Evolutionary conservation across 495 filamentous ascomycete species (phyloP).

Genomic region (Cenococcum geophilum): DNA sequence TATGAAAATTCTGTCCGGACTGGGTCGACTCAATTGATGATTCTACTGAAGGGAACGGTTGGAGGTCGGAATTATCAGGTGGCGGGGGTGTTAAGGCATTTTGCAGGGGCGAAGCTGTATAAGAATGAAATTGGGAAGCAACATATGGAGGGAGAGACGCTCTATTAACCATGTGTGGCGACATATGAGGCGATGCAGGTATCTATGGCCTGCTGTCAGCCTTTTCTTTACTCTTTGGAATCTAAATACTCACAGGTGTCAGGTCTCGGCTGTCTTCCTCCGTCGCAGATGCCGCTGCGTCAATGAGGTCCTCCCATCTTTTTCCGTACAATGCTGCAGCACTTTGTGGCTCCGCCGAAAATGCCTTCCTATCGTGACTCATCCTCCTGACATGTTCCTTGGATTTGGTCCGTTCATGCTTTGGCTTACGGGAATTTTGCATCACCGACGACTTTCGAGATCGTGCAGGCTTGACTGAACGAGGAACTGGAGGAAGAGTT

Average conservation of each 20-base stretch:
- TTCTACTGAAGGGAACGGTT: slow-evolving; percentile 83
- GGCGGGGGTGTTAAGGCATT: slow-evolving; percentile 76
- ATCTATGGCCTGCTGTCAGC: slow-evolving; percentile 28
- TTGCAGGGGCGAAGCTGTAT: slow-evolving; percentile 80
- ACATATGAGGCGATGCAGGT: slow-evolving; percentile 55
- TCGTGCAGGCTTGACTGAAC: slow-evolving; percentile 55
- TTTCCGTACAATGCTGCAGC: slow-evolving; percentile 70
- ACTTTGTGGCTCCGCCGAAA: slow-evolving; percentile 69
- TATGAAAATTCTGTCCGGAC: slow-evolving; percentile 60
- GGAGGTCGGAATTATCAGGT: slow-evolving; percentile 50
- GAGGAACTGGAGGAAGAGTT: slow-evolving; percentile 74
- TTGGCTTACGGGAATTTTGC: slow-evolving; percentile 62
- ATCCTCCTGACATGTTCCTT: slow-evolving; percentile 59
- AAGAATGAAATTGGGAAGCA: slow-evolving; percentile 58
- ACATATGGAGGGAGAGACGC: slow-evolving; percentile 71
- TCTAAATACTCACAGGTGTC: slow-evolving; percentile 58
- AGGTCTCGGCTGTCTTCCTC: slow-evolving; percentile 85
- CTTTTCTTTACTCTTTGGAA: slow-evolving; percentile 1
- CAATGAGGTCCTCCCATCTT: slow-evolving; percentile 90
- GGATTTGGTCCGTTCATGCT: slow-evolving; percentile 72
- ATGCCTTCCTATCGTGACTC: slow-evolving; percentile 70
- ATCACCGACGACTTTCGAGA: slow-evolving; percentile 80
- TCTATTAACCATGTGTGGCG: slow-evolving; percentile 61
- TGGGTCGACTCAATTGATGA: slow-evolving; percentile 54
- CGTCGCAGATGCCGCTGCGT: slow-evolving; percentile 82